These are phyloP conservation scores for Candida labiduridarum DNA, from an alignment of 1,139 yeast species.

Conservation along the genomic window DNA sequence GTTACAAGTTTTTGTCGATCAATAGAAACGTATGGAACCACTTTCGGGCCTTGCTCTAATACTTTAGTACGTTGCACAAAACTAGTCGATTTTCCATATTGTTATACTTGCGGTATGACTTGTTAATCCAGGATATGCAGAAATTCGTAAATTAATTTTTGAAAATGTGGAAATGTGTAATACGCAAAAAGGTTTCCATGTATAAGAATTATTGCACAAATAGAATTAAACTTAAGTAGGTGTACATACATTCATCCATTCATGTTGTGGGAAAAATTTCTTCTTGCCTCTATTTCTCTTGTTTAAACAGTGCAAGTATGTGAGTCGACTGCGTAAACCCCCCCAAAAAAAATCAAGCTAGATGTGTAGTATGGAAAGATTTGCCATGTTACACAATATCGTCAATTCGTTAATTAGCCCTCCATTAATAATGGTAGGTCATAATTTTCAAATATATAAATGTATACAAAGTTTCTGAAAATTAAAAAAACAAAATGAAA, in stretches of 20 bases:
- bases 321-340: background rate
- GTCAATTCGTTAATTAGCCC: background rate
- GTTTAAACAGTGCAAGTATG: background rate
- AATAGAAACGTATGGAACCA: background rate
- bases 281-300: background rate
- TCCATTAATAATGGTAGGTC: background rate
- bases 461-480: constrained; percentile 1
- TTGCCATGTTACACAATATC: constrained; percentile 3
- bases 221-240: background rate
- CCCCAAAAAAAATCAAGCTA: background rate
- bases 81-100: background rate
- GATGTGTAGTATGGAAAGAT: background rate
- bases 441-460: constrained; percentile 2
- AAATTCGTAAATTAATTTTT: background rate
- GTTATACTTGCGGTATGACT: background rate
- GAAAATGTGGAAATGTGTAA: background rate
- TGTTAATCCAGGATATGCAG: background rate
- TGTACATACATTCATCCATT: background rate
- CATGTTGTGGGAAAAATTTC: background rate
- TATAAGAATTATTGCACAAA: background rate
- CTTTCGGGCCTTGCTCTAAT: too few species aligned
- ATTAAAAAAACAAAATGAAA: background rate
- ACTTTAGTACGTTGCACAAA: too few species aligned
- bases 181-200: background rate
- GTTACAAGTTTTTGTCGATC: background rate